Conservation (phyloP, 495 filamentous ascomycete genomes). For the Cercophora scortea region DNA sequence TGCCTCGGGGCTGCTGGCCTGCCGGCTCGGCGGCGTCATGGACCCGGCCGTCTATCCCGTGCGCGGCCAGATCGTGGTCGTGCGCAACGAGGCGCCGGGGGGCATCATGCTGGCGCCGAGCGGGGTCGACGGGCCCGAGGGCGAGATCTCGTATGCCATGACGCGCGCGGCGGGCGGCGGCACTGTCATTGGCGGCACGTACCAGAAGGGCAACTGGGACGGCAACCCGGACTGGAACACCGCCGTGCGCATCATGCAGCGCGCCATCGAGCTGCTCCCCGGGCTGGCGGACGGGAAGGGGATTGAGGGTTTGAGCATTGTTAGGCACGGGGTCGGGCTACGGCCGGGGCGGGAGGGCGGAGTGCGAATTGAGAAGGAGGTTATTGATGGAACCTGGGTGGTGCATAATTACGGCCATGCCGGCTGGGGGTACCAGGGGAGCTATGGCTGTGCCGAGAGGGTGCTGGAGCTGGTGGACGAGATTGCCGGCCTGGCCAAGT, state of each 20-base stretch:
- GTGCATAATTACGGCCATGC: slow-evolving; percentile 98
- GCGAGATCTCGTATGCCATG: slow-evolving; percentile 83
- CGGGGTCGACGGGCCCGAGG: slow-evolving; percentile 67
- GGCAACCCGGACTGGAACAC: slow-evolving; percentile 70
- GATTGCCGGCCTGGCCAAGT: slow-evolving; percentile 11
- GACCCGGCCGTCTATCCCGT: slow-evolving; percentile 68
- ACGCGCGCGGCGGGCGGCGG: slow-evolving; percentile 69
- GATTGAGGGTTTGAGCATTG: slow-evolving; percentile 69
- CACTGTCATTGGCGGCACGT: slow-evolving; percentile 81
- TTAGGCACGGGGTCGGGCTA: slow-evolving; percentile 83
- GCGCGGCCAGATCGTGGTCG: slow-evolving; percentile 82
- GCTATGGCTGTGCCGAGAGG: slow-evolving; percentile 71
- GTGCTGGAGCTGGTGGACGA: slow-evolving; percentile 67
- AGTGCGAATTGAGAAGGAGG: slow-evolving; percentile 76
- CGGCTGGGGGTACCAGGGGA: slow-evolving; percentile 85
- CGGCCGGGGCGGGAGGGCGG: slow-evolving; percentile 70
- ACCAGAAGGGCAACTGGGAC: slow-evolving; percentile 80
- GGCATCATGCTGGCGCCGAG: slow-evolving; percentile 65
- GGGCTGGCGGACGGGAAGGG: slow-evolving; percentile 69
- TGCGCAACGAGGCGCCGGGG: slow-evolving; percentile 70
- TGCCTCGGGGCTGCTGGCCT: slow-evolving; percentile 73
- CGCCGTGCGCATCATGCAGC: slow-evolving; percentile 82
- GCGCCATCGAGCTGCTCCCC: slow-evolving; percentile 65
- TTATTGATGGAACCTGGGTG: slow-evolving; percentile 58
- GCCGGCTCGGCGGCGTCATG: slow-evolving; percentile 71